Conservation (phyloP, 2,329 filamentous ascomycete species). For the Parafenestella ontariensis region DNA sequence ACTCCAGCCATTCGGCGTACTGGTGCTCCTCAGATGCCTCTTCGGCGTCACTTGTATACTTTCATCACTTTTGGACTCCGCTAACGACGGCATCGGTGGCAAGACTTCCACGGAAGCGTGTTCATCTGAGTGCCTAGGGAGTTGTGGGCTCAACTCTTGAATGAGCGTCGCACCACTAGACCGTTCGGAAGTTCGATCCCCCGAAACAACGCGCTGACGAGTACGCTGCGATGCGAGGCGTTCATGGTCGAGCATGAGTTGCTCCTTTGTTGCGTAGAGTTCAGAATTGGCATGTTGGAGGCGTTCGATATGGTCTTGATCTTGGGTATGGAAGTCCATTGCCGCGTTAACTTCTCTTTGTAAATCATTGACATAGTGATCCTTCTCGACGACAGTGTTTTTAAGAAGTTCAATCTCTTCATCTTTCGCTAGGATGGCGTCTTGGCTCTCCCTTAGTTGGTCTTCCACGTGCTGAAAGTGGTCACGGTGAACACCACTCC, state of each 20-base stretch:
- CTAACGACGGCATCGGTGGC: conserved; percentile 6
- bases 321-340: conserved; percentile 19
- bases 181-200: conserved; percentile 36
- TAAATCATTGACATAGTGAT: conserved; percentile 25
- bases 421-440: conserved; percentile 27
- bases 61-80: conserved; percentile 9
- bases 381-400: conserved; percentile 21
- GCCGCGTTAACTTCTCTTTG: conserved; percentile 27
- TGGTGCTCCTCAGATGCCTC: conserved; percentile 18
- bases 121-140: conserved; percentile 22
- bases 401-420: conserved; percentile 29
- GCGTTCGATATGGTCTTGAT: conserved; percentile 36
- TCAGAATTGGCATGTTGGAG: conserved; percentile 31
- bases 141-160: conserved; percentile 26
- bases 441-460: conserved; percentile 35
- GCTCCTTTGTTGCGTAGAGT: conserved; percentile 37
- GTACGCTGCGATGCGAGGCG: conserved; percentile 33
- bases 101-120: conserved; percentile 12
- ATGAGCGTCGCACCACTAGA: conserved; percentile 44
- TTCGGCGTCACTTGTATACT: conserved; percentile 30
- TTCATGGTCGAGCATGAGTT: conserved; percentile 44
- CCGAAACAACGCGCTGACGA: conserved; percentile 25
- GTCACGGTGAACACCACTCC: conserved; percentile 41
- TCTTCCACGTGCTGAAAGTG: conserved; percentile 45
- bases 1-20: conserved; percentile 21